Percentiles rank a stretch among this genome's conserved stretches.
Conservation (phyloP, 352 stramenopile species). For the Thalassiosira livingstoniorum region DNA sequence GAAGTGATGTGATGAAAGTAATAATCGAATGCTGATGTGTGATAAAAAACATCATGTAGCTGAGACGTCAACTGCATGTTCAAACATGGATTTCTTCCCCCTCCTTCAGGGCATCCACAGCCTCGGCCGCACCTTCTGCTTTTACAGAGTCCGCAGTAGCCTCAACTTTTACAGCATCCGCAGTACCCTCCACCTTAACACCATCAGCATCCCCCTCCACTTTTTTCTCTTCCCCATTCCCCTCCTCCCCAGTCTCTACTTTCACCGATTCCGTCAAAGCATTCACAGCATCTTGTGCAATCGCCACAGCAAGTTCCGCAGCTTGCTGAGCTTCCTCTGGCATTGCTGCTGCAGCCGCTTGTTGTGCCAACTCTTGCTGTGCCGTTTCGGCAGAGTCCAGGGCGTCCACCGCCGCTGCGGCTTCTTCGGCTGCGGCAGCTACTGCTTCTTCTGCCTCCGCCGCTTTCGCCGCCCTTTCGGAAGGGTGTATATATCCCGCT, state of each 20-base stretch:
- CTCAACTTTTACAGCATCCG: background rate
- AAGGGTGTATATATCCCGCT: constrained; percentile 46
- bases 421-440: constrained; percentile 15
- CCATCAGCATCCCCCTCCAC: background rate
- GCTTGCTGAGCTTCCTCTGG: constrained; percentile 4
- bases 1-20: no score
- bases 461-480: background rate
- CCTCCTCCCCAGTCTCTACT: background rate
- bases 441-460: constrained; percentile 3
- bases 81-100: no score
- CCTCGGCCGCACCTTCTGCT: background rate
- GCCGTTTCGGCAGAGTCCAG: constrained; percentile 15
- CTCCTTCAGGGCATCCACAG: background rate
- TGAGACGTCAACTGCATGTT: no score
- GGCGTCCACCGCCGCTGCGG: constrained; percentile 16
- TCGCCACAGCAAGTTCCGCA: constrained; percentile 29
- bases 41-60: no score
- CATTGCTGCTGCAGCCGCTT: background rate
- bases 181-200: background rate
- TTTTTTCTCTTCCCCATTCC: background rate
- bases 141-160: background rate
- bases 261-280: constrained; percentile 9
- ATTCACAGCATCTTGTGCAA: constrained; percentile 30
- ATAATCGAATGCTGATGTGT: no score
- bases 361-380: background rate